Evolutionary conservation across 805 yeast genomes (phyloP), one percentile per base, ranked within the genome.

Genomic region (Myxozyma neotropica): DNA sequence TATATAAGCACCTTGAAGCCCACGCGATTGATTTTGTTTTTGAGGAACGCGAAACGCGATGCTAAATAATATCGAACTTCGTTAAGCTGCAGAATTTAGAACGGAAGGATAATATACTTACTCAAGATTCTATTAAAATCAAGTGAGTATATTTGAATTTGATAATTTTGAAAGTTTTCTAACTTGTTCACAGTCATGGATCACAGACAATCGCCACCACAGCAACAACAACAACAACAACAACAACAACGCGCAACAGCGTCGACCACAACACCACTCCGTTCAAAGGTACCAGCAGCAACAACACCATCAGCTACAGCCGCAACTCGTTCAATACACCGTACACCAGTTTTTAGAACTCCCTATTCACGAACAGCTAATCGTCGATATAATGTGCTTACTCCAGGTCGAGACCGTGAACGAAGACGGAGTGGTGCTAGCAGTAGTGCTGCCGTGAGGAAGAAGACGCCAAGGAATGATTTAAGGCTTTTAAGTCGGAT

Each of bases 391-490:
- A 51, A 50, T 47, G 59, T 49, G 33, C 52, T 61, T 26, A 59
- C 65, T 26, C 64, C 65, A 2, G 64, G 65, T 8, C 57, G 65
- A 1, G 58, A 51, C 15, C 48, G 57, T 15, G 57, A 39, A 15
- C 38, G 61, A 35, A 43, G 61, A 27, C 42, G 55, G 12, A 58
- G 57, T 27, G 33, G 38, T 2, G 49, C 23, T 1, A 26, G 50
- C 19, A 42, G 55, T 33, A 50, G 51, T 6, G 44, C 19, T 4
- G 38, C 38, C 15, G 31, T 13, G n/a, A 31, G 58, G 23, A 48
- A 48, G 35, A n/a, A 33, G 36, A 62, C 65, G n/a, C 66, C 66
- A 17, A 17, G 66, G 7, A 61, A 61, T 46, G 66, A 62, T 17
- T 35, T 62, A 23, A 53, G 66, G 27, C 42, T 55, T 13, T 55